Percentiles rank a stretch among this genome's conserved stretches.
These are phyloP conservation scores for Rutstroemia sp. DNA, from an alignment of 2,329 filamentous ascomycete species.

Conservation along the genomic window DNA sequence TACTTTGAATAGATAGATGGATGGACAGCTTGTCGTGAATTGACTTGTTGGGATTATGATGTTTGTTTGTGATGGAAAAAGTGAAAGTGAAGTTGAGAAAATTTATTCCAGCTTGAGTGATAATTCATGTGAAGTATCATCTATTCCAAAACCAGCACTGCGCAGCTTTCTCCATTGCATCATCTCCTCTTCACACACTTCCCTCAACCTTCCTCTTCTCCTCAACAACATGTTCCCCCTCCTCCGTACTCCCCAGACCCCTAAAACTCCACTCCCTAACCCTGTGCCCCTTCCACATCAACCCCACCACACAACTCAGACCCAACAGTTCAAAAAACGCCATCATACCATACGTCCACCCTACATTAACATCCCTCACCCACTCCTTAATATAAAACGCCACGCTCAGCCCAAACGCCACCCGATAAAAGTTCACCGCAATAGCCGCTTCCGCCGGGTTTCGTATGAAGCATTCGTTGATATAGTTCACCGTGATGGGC, in stretches of 20 bases:
- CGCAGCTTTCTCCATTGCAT: too few species aligned
- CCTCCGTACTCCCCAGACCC: conserved; percentile 21
- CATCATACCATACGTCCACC: not conserved
- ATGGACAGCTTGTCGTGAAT: too few species aligned
- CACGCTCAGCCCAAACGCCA: not conserved
- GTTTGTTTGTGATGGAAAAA: too few species aligned
- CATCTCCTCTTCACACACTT: too few species aligned
- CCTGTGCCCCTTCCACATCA: not conserved
- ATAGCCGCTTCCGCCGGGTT: not conserved
- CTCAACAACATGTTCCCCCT: conserved; percentile 20
- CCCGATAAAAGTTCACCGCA: not conserved
- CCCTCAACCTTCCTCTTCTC: not conserved
- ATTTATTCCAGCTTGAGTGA: too few species aligned
- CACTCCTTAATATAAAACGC: not conserved
- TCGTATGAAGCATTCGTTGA: not conserved
- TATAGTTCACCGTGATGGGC: not conserved
- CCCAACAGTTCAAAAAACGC: not conserved
- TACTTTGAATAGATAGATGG: too few species aligned
- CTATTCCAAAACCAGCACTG: too few species aligned
- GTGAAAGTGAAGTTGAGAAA: too few species aligned
- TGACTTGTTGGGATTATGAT: too few species aligned
- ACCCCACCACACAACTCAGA: not conserved
- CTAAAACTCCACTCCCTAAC: not conserved
- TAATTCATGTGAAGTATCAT: too few species aligned
- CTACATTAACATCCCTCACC: not conserved